phyloP scores from a whole-genome alignment of 169 alveolate genomes.

The Plasmodium inui region DNA sequence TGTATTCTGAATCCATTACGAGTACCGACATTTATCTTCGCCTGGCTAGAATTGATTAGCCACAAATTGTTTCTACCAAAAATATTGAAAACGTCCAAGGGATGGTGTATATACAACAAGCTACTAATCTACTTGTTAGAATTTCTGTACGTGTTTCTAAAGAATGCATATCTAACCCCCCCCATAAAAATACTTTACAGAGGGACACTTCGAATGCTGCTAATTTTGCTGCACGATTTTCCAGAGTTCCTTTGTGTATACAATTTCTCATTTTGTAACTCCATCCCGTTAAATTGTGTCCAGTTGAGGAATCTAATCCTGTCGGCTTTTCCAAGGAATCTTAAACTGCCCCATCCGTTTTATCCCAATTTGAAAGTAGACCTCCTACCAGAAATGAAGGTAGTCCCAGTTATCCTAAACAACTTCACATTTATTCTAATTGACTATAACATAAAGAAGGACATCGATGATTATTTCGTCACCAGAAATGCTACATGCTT shows the following conservation, averaged over 20 bases:
- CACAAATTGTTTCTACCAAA: constrained; percentile 92
- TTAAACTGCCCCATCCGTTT: constrained; percentile 91
- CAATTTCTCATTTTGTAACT: constrained; percentile 91
- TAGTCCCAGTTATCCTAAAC: constrained; percentile 86
- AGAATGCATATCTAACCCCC: constrained; percentile 75
- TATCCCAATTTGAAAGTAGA: constrained; percentile 90
- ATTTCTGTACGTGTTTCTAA: constrained; percentile 74
- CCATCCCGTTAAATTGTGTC: constrained; percentile 90
- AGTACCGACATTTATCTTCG: constrained; percentile 96
- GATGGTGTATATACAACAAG: constrained; percentile 84
- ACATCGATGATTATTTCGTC: constrained; percentile 55
- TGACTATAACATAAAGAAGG: constrained; percentile 76
- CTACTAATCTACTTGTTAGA: constrained; percentile 79
- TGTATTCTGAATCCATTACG: constrained; percentile 89
- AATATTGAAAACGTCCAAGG: constrained; percentile 82
- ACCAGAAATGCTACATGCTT: constrained; percentile 33
- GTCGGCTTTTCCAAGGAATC: constrained; percentile 92
- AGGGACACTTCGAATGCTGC: constrained; percentile 88
- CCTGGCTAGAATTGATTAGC: constrained; percentile 96
- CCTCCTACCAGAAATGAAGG: constrained; percentile 90
- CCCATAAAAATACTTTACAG: constrained; percentile 53
- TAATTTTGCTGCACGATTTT: constrained; percentile 93
- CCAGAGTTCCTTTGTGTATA: constrained; percentile 96
- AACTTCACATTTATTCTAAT: constrained; percentile 69
- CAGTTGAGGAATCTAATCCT: constrained; percentile 92